A percentile compares a stretch with the other conserved stretches of the same genome.
These are phyloP conservation scores for Herpetospermum pedunculosum DNA, from an alignment of 306 rosid genomes.

Conservation along the genomic window DNA sequence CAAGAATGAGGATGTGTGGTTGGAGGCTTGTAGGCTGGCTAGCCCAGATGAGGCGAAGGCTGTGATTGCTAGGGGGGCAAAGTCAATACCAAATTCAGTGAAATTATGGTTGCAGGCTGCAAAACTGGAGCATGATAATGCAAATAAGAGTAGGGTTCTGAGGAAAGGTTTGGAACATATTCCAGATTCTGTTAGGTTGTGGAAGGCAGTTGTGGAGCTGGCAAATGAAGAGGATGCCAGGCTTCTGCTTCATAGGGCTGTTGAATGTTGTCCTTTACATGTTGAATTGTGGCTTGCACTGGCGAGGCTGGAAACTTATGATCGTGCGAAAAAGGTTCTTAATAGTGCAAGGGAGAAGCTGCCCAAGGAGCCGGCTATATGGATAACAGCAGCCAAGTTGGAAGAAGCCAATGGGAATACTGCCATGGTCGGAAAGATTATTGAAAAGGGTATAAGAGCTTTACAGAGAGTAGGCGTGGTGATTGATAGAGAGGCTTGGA, in stretches of 20 bases:
- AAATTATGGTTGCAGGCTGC: conserved; percentile 88
- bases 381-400: conserved; percentile 86
- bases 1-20: conserved; percentile 81
- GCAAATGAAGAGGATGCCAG: conserved; percentile 83
- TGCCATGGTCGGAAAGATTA: conserved; percentile 69
- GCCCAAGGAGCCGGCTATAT: conserved; percentile 76
- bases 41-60: conserved; percentile 87
- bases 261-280: conserved; percentile 81
- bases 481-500: conserved; percentile 80
- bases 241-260: conserved; percentile 77
- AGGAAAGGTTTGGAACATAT: conserved; percentile 80
- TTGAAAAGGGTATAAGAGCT: conserved; percentile 84
- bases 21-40: conserved; percentile 81
- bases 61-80: conserved; percentile 69
- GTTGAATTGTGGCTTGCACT: conserved; percentile 89
- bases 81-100: conserved; percentile 67
- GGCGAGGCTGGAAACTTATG: conserved; percentile 81
- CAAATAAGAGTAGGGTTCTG: conserved; percentile 58
- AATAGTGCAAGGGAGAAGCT: conserved; percentile 74
- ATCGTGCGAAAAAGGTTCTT: conserved; percentile 68
- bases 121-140: conserved; percentile 63
- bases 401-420: conserved; percentile 92
- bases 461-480: conserved; percentile 67
- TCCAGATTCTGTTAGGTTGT: conserved; percentile 83
- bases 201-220: conserved; percentile 95